Evolutionary conservation across 257 asterid species (phyloP).

Genomic region (Lavandula angustifolia): DNA sequence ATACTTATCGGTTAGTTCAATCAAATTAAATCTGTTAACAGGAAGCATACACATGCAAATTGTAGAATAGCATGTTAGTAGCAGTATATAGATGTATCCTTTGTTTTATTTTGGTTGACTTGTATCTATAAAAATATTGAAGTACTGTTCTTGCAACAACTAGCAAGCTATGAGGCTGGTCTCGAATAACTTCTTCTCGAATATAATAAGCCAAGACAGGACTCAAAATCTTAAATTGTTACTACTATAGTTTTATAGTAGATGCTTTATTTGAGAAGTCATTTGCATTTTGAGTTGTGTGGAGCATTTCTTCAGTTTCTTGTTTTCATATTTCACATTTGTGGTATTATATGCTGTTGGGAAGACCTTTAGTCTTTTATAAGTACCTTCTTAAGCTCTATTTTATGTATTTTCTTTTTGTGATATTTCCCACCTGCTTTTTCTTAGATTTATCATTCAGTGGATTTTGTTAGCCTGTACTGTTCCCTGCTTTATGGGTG

Average conservation of each 20-base stretch:
- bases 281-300: not conserved
- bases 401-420: constrained; percentile 8
- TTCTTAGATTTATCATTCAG: not conserved
- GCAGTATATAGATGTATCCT: not conserved
- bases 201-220: constrained; percentile 18
- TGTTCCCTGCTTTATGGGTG: constrained; percentile 22
- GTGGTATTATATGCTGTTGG: not conserved
- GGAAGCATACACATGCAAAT: constrained; percentile 2
- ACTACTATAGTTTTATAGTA: constrained; percentile 7
- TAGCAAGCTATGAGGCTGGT: constrained; percentile 6
- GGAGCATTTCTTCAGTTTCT: not conserved
- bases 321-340: constrained; percentile 4
- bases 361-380: not conserved
- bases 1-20: constrained; percentile 21
- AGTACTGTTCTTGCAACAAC: constrained; percentile 10
- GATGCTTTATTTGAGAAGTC: not conserved
- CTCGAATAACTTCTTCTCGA: constrained; percentile 2
- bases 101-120: not conserved
- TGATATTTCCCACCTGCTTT: not conserved
- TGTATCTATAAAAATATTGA: not conserved
- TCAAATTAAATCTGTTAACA: constrained; percentile 24
- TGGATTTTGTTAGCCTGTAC: constrained; percentile 1
- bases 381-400: not conserved
- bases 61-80: constrained; percentile 2
- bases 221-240: not conserved